A percentile compares a stretch with the other conserved stretches of the same genome.
These are phyloP conservation scores for Alternaria tenuissima DNA, from an alignment of 2,329 filamentous ascomycete genomes.

Conservation along the genomic window DNA sequence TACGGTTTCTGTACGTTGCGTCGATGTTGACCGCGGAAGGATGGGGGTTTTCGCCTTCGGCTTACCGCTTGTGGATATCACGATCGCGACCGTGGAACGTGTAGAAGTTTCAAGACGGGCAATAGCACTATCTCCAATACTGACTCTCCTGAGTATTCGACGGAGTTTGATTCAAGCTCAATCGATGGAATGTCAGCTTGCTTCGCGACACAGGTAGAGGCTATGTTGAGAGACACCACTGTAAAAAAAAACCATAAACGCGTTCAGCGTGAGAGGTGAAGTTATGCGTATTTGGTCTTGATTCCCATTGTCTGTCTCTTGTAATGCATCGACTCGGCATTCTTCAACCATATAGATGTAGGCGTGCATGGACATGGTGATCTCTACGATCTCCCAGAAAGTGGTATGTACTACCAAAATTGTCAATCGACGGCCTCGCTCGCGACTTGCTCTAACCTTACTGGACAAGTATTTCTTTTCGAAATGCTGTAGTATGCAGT, in stretches of 20 bases:
- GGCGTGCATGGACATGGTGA: background rate
- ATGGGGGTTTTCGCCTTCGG: background rate
- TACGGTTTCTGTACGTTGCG: background rate
- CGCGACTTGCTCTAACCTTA: background rate
- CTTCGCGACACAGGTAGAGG: background rate
- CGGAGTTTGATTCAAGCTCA: background rate
- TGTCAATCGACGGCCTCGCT: background rate
- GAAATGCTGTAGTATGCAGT: background rate
- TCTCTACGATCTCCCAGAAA: background rate
- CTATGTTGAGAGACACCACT: background rate
- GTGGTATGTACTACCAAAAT: background rate
- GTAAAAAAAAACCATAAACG: too few species aligned
- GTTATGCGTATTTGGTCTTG: background rate
- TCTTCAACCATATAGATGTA: background rate
- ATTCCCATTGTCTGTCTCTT: too few species aligned
- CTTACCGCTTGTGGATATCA: background rate
- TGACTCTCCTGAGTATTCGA: constrained; percentile 1
- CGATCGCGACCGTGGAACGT: background rate
- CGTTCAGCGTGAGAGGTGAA: background rate
- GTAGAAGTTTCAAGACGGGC: constrained; percentile 3
- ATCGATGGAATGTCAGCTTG: background rate
- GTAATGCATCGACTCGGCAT: background rate
- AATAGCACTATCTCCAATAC: constrained; percentile 7
- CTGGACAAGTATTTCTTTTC: background rate
- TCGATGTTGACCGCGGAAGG: background rate